A percentile compares a stretch with the other conserved stretches of the same genome.
These are phyloP conservation scores for Metschnikowia hibisci DNA, from an alignment of 805 yeast genomes.

Conservation along the genomic window DNA sequence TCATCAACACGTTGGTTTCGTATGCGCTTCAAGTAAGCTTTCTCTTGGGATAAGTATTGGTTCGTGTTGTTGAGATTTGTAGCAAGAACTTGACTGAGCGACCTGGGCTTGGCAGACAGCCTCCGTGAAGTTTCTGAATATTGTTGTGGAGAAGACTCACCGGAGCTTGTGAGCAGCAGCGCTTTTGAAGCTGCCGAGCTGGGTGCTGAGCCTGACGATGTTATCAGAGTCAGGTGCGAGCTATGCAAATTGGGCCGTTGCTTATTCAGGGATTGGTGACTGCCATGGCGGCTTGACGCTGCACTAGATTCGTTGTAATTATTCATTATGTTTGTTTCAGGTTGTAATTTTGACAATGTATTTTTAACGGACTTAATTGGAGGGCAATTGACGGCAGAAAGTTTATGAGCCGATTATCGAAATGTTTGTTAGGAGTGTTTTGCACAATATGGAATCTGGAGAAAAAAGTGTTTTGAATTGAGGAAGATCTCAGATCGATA, in stretches of 20 bases:
- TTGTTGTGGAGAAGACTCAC: not conserved
- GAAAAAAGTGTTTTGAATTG: too few relatives aligned
- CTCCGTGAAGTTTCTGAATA: constrained; percentile 10
- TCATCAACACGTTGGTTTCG: constrained; percentile 62
- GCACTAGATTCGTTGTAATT: not conserved
- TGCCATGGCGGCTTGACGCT: constrained; percentile 1
- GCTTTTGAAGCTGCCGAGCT: not conserved
- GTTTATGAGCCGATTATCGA: too few relatives aligned
- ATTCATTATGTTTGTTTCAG: not conserved
- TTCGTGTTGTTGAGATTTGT: constrained; percentile 20
- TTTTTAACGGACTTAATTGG: too few relatives aligned
- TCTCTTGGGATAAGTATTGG: constrained; percentile 60
- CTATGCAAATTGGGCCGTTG: not conserved
- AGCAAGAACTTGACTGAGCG: constrained; percentile 16
- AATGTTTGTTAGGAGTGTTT: too few relatives aligned
- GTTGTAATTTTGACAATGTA: not conserved
- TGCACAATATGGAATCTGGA: too few relatives aligned
- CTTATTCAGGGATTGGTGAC: not conserved
- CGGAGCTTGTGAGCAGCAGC: constrained; percentile 3
- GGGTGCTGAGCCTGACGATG: not conserved
- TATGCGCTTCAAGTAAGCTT: constrained; percentile 59
- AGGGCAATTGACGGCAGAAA: too few relatives aligned
- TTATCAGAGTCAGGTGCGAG: not conserved
- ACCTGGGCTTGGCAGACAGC: constrained; percentile 9
- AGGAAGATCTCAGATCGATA: too few relatives aligned